These are phyloP conservation scores for Acanthamoeba castellanii DNA, from an alignment of 208 protist genomes.

Conservation along the genomic window DNA sequence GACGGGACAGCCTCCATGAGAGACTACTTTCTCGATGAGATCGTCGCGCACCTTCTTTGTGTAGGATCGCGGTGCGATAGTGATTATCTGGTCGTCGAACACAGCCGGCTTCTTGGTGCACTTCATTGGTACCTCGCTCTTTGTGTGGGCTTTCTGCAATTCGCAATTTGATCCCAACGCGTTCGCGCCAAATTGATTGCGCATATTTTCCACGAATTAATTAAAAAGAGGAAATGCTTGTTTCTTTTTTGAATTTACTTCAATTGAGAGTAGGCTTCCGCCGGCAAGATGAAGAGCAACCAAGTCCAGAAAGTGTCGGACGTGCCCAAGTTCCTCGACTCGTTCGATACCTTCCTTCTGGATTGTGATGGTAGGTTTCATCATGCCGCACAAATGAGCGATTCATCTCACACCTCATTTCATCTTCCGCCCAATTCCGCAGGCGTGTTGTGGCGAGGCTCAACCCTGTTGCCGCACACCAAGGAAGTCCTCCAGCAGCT, in stretches of 20 bases:
- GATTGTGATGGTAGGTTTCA: constrained; percentile 84
- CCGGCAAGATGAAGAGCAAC: background rate
- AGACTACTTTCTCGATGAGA: background rate
- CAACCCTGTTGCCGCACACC: constrained; percentile 63
- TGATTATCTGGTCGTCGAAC: constrained; percentile 13
- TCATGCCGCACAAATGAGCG: background rate
- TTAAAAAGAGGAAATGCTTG: background rate
- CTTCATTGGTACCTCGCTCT: background rate
- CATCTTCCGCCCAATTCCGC: no score
- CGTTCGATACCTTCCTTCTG: constrained; percentile 81
- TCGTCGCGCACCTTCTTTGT: constrained; percentile 66
- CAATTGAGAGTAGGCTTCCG: no score
- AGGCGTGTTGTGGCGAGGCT: constrained; percentile 82
- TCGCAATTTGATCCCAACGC: no score
- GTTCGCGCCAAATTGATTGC: no score
- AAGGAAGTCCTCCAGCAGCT: constrained; percentile 76
- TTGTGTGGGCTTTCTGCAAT: background rate
- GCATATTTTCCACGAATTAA: no score
- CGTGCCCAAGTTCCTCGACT: constrained; percentile 64
- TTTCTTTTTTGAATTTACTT: no score
- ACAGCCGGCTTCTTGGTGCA: background rate
- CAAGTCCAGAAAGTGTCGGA: constrained; percentile 25
- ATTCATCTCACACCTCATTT: background rate
- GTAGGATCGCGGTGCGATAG: constrained; percentile 12
- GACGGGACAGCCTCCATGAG: constrained; percentile 49